Evolutionary conservation across 176 grass and related monocot species (phyloP).

Genomic region (Tillandsia leiboldiana): DNA sequence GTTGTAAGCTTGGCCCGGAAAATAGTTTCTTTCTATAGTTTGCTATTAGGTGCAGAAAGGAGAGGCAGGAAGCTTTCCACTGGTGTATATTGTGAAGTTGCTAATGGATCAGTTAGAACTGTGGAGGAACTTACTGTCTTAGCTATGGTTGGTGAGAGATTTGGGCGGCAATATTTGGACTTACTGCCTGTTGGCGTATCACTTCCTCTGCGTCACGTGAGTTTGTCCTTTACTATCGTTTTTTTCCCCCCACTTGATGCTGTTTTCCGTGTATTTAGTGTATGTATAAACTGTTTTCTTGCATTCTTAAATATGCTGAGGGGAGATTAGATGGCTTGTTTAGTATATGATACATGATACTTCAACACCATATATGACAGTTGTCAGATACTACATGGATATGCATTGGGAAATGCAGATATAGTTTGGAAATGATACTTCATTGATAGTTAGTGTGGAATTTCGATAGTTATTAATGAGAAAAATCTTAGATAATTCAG

Average conservation of each 20-base stretch:
- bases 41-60: constrained; percentile 82
- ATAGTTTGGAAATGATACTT: too few relatives aligned
- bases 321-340: too few relatives aligned
- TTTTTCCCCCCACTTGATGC: background rate
- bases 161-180: constrained; percentile 70
- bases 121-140: constrained; percentile 72
- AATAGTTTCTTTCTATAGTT: constrained; percentile 79
- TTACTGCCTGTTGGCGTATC: constrained; percentile 82
- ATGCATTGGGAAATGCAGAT: too few relatives aligned
- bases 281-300: background rate
- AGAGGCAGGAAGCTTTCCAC: constrained; percentile 66
- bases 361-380: too few relatives aligned
- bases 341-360: too few relatives aligned
- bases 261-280: background rate
- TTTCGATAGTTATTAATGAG: too few relatives aligned
- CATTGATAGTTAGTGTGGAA: too few relatives aligned
- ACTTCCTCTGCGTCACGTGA: constrained; percentile 84
- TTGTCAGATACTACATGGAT: too few relatives aligned
- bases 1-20: constrained; percentile 76
- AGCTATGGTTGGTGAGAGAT: constrained; percentile 89
- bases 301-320: too few relatives aligned
- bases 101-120: constrained; percentile 70
- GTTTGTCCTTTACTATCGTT: constrained; percentile 22
- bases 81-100: constrained; percentile 83
- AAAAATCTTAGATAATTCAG: too few relatives aligned